Percentiles rank a stretch among this genome's conserved stretches.
phyloP scores from a whole-genome alignment of 2,329 filamentous ascomycete genomes.

The Gyromitra esculenta region DNA sequence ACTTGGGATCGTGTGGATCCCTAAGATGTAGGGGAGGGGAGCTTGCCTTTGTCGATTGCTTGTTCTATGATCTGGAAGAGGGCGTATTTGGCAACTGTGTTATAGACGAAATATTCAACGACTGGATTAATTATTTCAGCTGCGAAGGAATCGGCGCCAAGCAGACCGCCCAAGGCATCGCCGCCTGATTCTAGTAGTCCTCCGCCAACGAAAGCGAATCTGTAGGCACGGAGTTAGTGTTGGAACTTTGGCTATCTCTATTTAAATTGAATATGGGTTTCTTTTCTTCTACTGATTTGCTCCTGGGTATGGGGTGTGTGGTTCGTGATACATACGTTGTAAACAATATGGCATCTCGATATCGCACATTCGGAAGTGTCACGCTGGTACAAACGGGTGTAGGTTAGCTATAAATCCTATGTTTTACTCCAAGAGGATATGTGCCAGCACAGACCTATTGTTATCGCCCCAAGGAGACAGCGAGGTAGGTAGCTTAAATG shows the following conservation, averaged over 20 bases:
- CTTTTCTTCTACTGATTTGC: not conserved
- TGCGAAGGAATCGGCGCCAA: slow-evolving; percentile 28
- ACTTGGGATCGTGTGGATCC: not conserved
- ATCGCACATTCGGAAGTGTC: slow-evolving; percentile 38
- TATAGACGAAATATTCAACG: slow-evolving; percentile 29
- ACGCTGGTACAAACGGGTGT: slow-evolving; percentile 8
- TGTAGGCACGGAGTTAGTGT: slow-evolving; percentile 6
- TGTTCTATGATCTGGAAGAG: slow-evolving; percentile 62
- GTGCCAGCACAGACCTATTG: slow-evolving; percentile 22
- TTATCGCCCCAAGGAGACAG: slow-evolving; percentile 47
- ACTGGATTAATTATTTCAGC: slow-evolving; percentile 41
- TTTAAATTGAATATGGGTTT: not conserved
- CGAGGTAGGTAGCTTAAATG: slow-evolving; percentile 30
- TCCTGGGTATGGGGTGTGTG: not conserved
- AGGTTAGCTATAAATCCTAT: not conserved
- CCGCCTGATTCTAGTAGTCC: slow-evolving; percentile 33
- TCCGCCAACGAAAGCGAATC: slow-evolving; percentile 23
- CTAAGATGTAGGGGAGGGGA: not conserved
- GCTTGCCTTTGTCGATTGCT: slow-evolving; percentile 60
- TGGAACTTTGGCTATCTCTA: not conserved
- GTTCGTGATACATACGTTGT: slow-evolving; percentile 16
- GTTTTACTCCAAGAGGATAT: not conserved
- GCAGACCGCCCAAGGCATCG: slow-evolving; percentile 24
- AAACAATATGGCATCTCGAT: slow-evolving; percentile 41
- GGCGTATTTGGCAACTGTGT: slow-evolving; percentile 55